Conservation (phyloP, 768 basidiomycete genomes). For the Auricularia cornea region DNA sequence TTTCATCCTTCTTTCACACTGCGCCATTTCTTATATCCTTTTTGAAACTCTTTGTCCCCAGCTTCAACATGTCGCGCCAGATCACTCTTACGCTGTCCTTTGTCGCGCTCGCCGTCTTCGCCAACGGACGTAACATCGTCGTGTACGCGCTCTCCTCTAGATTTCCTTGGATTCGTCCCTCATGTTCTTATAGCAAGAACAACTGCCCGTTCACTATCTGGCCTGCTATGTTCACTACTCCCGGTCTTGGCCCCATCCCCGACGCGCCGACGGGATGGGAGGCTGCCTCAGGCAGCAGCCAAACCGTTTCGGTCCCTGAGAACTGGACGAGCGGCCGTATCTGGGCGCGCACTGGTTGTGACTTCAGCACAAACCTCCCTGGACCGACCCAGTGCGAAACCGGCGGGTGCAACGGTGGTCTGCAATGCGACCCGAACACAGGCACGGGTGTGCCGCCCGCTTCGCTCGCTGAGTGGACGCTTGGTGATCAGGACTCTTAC, state of each 20-base stretch:
- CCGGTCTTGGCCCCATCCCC: slow-evolving; percentile 5
- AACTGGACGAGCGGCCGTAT: not conserved
- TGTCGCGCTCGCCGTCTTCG: too few species aligned
- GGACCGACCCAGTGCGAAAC: not conserved
- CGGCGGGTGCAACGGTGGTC: not conserved
- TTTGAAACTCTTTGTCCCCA: too few species aligned
- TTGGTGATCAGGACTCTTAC: not conserved
- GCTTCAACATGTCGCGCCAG: too few species aligned
- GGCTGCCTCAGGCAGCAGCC: not conserved
- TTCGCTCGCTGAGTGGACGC: not conserved
- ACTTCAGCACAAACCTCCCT: not conserved
- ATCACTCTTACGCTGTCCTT: too few species aligned
- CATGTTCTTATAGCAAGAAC: not conserved
- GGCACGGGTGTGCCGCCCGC: not conserved
- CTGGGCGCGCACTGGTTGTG: not conserved
- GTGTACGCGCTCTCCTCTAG: too few species aligned
- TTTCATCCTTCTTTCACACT: too few species aligned
- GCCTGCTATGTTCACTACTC: slow-evolving; percentile 10
- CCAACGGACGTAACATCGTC: too few species aligned
- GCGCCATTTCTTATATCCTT: too few species aligned
- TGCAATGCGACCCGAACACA: not conserved
- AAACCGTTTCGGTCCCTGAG: not conserved
- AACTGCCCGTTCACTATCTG: slow-evolving; percentile 4
- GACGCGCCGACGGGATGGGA: slow-evolving; percentile 3
- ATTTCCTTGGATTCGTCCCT: not conserved